Evolutionary conservation across 768 basidiomycete genomes (phyloP).

Genomic region (Psilocybe cubensis): DNA sequence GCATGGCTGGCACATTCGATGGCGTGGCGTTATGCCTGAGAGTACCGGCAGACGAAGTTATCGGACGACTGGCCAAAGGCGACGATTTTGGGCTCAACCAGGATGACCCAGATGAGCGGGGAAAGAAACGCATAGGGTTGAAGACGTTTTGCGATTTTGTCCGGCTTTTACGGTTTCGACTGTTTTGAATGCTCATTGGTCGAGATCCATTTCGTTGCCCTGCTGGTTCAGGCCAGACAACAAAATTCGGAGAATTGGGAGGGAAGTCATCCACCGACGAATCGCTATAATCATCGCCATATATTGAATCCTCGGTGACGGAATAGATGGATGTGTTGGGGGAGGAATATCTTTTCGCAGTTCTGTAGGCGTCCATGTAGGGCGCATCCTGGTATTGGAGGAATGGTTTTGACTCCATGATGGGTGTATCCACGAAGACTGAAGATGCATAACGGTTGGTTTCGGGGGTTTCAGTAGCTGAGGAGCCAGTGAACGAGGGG

Average conservation of each 20-base stretch:
- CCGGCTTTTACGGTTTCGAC: slow-evolving; percentile 10
- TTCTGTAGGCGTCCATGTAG: slow-evolving; percentile 21
- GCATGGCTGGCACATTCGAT: slow-evolving; percentile 1
- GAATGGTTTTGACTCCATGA: slow-evolving; percentile 21
- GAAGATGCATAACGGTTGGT: slow-evolving; percentile 27
- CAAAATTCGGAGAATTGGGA: slow-evolving; percentile 19
- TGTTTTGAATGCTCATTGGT: slow-evolving; percentile 18
- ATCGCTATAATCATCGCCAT: slow-evolving; percentile 12
- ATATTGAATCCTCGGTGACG: slow-evolving; percentile 19
- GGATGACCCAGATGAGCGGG: slow-evolving; percentile 26
- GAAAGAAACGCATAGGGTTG: slow-evolving; percentile 28
- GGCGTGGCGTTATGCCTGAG: slow-evolving; percentile 4
- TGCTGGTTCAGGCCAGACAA: slow-evolving; percentile 7
- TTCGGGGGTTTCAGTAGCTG: slow-evolving; percentile 18
- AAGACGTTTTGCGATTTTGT: slow-evolving; percentile 22
- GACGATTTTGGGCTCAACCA: slow-evolving; percentile 27
- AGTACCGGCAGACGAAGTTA: slow-evolving; percentile 2
- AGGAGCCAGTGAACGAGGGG: slow-evolving; percentile 13
- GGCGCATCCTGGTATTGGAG: slow-evolving; percentile 13
- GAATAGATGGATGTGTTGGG: slow-evolving; percentile 30
- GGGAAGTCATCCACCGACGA: slow-evolving; percentile 16
- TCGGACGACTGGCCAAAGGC: not conserved
- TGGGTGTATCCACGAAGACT: slow-evolving; percentile 25
- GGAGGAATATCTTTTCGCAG: slow-evolving; percentile 26
- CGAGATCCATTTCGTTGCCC: slow-evolving; percentile 11